These are phyloP conservation scores for Chrysanthemum seticuspe DNA, from an alignment of 129 eudicot genomes.

Conservation along the genomic window DNA sequence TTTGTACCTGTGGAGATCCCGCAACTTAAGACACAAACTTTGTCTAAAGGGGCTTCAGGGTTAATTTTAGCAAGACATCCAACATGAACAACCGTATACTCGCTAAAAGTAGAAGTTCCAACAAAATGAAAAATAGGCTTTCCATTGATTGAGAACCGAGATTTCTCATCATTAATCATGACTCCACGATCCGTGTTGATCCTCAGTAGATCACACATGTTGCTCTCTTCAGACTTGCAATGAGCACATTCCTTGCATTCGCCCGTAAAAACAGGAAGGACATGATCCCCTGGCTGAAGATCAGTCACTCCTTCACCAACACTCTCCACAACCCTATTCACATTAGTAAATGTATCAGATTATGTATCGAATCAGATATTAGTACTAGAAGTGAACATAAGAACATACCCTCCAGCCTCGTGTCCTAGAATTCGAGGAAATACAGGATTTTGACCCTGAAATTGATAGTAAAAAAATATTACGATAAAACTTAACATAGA, in stretches of 20 bases:
- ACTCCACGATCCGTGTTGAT: slow-evolving; percentile 85
- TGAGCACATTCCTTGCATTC: slow-evolving; percentile 85
- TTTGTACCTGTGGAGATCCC: slow-evolving; percentile 81
- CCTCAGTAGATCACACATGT: slow-evolving; percentile 81
- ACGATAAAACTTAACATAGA: neutral
- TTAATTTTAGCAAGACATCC: slow-evolving; percentile 82
- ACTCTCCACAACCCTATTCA: slow-evolving; percentile 71
- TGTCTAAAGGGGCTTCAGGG: slow-evolving; percentile 79
- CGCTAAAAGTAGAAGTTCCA: slow-evolving; percentile 90
- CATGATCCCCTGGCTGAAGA: slow-evolving; percentile 73
- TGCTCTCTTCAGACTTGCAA: slow-evolving; percentile 82
- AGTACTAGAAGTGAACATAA: no score
- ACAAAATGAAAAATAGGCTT: slow-evolving; percentile 75
- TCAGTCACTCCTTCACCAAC: slow-evolving; percentile 89
- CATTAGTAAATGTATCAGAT: neutral
- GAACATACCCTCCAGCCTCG: no score
- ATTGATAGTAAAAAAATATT: neutral
- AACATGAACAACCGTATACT: slow-evolving; percentile 75
- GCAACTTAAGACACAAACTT: slow-evolving; percentile 87
- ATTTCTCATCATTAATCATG: slow-evolving; percentile 60
- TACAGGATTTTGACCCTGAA: neutral
- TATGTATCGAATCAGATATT: neutral
- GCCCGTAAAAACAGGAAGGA: slow-evolving; percentile 88
- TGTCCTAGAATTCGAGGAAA: no score
- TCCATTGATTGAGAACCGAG: slow-evolving; percentile 73